Evolutionary conservation across 768 basidiomycete species (phyloP).

Genomic region (Agaricus sinodeliciosus): DNA sequence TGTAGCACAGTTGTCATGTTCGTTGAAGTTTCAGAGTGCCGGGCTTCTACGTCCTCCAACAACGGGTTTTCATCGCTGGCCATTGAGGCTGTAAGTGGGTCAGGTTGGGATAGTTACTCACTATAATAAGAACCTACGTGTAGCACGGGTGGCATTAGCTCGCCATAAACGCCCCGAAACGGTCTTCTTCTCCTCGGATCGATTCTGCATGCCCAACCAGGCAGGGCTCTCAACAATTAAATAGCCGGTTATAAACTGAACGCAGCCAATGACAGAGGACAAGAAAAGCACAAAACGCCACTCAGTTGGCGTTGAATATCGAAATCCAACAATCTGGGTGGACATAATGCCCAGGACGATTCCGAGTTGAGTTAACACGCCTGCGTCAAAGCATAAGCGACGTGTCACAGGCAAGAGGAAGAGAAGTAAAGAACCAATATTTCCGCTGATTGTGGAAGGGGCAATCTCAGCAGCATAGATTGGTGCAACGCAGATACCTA

Average conservation of each 20-base stretch:
- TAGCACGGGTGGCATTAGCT: conserved; percentile 17
- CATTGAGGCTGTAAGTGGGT: conserved; percentile 1
- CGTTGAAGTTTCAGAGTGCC: conserved; percentile 17
- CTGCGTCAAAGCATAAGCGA: conserved; percentile 24
- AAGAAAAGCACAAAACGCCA: conserved; percentile 71
- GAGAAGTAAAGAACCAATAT: conserved; percentile 44
- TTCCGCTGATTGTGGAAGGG: conserved; percentile 68
- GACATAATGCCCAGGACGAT: conserved; percentile 84
- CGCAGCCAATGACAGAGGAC: conserved; percentile 47
- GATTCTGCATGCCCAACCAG: conserved; percentile 50
- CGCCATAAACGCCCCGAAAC: conserved; percentile 51
- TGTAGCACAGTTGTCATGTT: conserved; percentile 43
- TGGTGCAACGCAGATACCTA: conserved; percentile 76
- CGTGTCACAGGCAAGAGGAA: neutral
- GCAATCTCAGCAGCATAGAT: conserved; percentile 84
- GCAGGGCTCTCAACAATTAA: conserved; percentile 65
- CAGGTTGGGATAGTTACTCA: neutral
- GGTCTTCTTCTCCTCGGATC: conserved; percentile 41
- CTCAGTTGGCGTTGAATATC: conserved; percentile 56
- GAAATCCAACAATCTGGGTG: conserved; percentile 74
- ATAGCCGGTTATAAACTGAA: conserved; percentile 50
- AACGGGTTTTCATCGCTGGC: conserved; percentile 33
- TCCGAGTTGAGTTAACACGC: conserved; percentile 74
- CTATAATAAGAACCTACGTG: conserved; percentile 18
- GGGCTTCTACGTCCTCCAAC: conserved; percentile 25